A percentile compares a stretch with the other conserved stretches of the same genome.
phyloP scores from a whole-genome alignment of 345 rosid species.

The Acer yangbiense region DNA sequence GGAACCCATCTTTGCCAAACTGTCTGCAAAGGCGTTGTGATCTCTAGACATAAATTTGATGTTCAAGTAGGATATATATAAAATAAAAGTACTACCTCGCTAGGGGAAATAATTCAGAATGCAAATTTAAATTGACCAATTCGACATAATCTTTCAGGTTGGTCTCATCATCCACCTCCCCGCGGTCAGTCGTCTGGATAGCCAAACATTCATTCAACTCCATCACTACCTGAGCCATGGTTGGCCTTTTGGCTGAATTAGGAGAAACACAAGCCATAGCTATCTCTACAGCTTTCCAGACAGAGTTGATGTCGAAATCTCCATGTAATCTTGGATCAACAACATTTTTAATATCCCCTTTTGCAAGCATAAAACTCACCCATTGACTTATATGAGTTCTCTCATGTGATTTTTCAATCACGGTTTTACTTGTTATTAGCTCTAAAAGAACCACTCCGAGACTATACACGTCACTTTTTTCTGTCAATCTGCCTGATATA shows the following conservation, averaged over 20 bases:
- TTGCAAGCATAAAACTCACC: conserved; percentile 34
- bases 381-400: conserved; percentile 35
- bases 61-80: neutral
- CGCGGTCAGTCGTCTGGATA: neutral
- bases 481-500: conserved; percentile 30
- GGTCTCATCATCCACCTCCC: neutral
- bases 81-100: neutral
- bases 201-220: conserved; percentile 32
- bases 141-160: neutral
- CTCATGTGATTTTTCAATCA: conserved; percentile 13
- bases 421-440: conserved; percentile 36
- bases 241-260: conserved; percentile 37
- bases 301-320: conserved; percentile 34
- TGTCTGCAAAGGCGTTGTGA: no score
- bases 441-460: conserved; percentile 49
- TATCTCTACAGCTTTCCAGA: conserved; percentile 46
- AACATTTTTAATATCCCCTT: conserved; percentile 41
- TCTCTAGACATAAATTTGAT: no score
- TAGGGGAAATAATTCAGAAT: neutral
- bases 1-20: no score
- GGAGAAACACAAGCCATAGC: conserved; percentile 49
- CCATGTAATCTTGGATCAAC: conserved; percentile 44
- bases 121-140: neutral
- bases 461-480: conserved; percentile 47
- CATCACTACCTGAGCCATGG: conserved; percentile 36